These are phyloP conservation scores for Scedosporium aurantiacum DNA, from an alignment of 2,329 filamentous ascomycete species.

Conservation along the genomic window DNA sequence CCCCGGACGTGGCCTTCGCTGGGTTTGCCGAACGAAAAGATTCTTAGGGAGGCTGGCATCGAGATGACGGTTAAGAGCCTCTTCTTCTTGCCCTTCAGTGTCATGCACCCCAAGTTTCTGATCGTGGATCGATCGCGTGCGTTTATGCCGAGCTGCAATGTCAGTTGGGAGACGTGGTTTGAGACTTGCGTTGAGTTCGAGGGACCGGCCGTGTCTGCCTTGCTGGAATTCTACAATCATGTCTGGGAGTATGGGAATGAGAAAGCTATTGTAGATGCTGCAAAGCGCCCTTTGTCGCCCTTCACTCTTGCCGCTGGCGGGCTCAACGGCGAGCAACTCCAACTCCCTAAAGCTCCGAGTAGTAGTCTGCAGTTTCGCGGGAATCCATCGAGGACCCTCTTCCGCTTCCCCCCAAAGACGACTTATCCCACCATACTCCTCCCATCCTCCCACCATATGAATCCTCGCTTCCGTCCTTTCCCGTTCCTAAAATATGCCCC, in stretches of 20 bases:
- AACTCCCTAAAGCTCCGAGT: background rate
- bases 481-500: slow-evolving; percentile 38
- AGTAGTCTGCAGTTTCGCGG: background rate
- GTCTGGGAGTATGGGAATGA: slow-evolving; percentile 47
- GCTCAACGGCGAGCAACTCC: background rate
- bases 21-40: slow-evolving; percentile 47
- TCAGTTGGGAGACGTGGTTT: slow-evolving; percentile 83
- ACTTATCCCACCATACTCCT: slow-evolving; percentile 50
- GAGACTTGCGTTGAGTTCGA: slow-evolving; percentile 62
- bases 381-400: background rate
- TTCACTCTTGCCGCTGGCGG: background rate
- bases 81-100: slow-evolving; percentile 69
- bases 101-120: slow-evolving; percentile 83
- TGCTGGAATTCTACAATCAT: slow-evolving; percentile 53
- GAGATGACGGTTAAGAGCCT: slow-evolving; percentile 64
- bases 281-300: background rate
- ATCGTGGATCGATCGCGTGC: slow-evolving; percentile 57
- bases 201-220: slow-evolving; percentile 48
- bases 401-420: slow-evolving; percentile 3
- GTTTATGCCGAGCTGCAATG: slow-evolving; percentile 69
- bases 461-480: slow-evolving; percentile 51
- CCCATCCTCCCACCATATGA: slow-evolving; percentile 62
- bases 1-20: slow-evolving; percentile 50
- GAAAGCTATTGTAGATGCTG: background rate
- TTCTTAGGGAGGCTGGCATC: slow-evolving; percentile 45